These are phyloP conservation scores for Suhomyces bolitotheri DNA, from an alignment of 1,139 yeast genomes.

Conservation along the genomic window DNA sequence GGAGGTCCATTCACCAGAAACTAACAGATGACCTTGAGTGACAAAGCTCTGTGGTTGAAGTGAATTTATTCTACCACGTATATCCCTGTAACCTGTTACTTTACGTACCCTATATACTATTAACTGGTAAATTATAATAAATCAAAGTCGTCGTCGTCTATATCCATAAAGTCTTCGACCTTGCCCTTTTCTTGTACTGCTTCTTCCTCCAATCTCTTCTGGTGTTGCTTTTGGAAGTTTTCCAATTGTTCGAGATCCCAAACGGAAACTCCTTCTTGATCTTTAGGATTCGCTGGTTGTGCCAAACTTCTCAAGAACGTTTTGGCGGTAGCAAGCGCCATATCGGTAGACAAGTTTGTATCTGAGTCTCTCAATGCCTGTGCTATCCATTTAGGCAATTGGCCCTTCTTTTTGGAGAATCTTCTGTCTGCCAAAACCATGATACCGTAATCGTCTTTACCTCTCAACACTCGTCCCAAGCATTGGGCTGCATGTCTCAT, in stretches of 20 bases:
- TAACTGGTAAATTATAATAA: constrained; percentile 22
- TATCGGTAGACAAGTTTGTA: constrained; percentile 88
- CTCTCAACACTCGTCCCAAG: constrained; percentile 92
- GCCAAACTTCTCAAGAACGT: constrained; percentile 91
- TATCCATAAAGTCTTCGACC: constrained; percentile 46
- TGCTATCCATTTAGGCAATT: constrained; percentile 95
- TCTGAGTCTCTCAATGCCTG: constrained; percentile 93
- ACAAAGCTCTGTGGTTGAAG: too few relatives aligned
- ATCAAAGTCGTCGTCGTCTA: constrained; percentile 50
- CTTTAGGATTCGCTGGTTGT: constrained; percentile 87
- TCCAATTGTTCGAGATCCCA: constrained; percentile 80
- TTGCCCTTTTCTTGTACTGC: constrained; percentile 16
- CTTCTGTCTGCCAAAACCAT: constrained; percentile 97
- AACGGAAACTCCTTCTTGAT: constrained; percentile 92
- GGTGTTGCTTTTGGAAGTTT: constrained; percentile 57
- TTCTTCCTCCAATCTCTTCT: constrained; percentile 21
- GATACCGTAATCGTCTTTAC: constrained; percentile 97
- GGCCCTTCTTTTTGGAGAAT: constrained; percentile 80
- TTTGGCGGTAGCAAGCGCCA: constrained; percentile 95
- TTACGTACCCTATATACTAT: background rate
- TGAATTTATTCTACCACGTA: too few relatives aligned
- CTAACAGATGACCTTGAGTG: too few relatives aligned
- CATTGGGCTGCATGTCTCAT: constrained; percentile 99
- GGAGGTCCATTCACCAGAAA: too few relatives aligned
- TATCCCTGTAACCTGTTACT: too few relatives aligned